Conservation (phyloP, 768 basidiomycete genomes). For the Tylopilus plumbeoviolaceoides region DNA sequence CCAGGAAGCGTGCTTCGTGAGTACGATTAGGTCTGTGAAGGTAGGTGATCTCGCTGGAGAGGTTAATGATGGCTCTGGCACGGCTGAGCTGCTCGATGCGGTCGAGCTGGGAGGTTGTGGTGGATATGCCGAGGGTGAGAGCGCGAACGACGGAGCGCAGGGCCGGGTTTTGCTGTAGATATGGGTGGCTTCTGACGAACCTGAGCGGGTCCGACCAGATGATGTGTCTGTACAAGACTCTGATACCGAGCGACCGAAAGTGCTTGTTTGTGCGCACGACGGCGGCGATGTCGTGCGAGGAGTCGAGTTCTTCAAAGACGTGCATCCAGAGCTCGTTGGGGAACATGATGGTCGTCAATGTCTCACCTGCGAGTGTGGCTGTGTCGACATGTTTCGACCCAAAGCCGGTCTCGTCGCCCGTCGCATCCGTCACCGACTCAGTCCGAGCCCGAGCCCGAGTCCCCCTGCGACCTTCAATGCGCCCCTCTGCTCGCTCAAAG, state of each 20-base stretch:
- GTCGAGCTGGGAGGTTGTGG: slow-evolving; percentile 8
- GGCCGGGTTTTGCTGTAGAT: slow-evolving; percentile 6
- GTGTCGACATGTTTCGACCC: background rate
- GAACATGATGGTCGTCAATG: slow-evolving; percentile 6
- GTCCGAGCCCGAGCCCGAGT: background rate
- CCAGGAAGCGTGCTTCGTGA: slow-evolving; percentile 24
- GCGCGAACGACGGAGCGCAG: slow-evolving; percentile 16
- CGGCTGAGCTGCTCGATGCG: slow-evolving; percentile 30
- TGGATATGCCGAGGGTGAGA: slow-evolving; percentile 28
- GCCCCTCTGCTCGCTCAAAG: slow-evolving; percentile 54
- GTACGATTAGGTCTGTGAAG: slow-evolving; percentile 17
- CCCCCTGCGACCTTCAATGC: slow-evolving; percentile 38
- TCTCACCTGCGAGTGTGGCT: background rate
- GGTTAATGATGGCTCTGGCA: slow-evolving; percentile 21
- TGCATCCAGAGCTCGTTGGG: slow-evolving; percentile 38
- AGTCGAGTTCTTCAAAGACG: slow-evolving; percentile 34
- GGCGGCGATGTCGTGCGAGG: slow-evolving; percentile 28
- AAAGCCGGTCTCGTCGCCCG: background rate
- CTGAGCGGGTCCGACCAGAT: slow-evolving; percentile 31
- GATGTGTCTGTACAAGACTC: slow-evolving; percentile 33
- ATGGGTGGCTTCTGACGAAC: slow-evolving; percentile 23
- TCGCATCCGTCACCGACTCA: background rate
- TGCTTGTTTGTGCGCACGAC: slow-evolving; percentile 30
- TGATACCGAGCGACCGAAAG: slow-evolving; percentile 29
- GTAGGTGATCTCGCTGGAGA: slow-evolving; percentile 11